These are phyloP conservation scores for Oleoguttula mirabilis DNA, from an alignment of 495 filamentous ascomycete genomes.

Conservation along the genomic window DNA sequence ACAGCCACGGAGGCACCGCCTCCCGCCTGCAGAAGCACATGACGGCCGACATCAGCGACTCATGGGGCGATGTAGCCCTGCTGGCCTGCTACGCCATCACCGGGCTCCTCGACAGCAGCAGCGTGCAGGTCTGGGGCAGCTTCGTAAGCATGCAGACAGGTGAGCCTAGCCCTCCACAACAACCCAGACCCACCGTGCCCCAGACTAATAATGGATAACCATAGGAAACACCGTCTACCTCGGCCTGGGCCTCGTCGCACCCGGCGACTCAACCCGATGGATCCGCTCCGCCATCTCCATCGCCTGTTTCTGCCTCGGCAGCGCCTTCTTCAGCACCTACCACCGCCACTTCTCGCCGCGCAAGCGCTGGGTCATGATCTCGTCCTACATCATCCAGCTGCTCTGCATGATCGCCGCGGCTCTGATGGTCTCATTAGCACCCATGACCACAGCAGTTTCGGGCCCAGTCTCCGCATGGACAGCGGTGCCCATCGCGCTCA, in stretches of 20 bases:
- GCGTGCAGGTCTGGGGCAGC: conserved; percentile 60
- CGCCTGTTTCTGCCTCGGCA: conserved; percentile 53
- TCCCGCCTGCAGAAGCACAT: conserved; percentile 28
- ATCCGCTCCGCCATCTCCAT: conserved; percentile 55
- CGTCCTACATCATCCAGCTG: conserved; percentile 47
- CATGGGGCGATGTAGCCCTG: conserved; percentile 48
- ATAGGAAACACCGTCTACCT: conserved; percentile 58
- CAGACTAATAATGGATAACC: neutral
- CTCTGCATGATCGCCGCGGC: conserved; percentile 45
- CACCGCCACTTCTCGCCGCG: conserved; percentile 45
- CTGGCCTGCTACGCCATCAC: conserved; percentile 61
- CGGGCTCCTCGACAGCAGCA: conserved; percentile 58
- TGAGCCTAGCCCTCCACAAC: conserved; percentile 6
- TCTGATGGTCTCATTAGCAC: conserved; percentile 41
- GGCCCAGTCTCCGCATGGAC: conserved; percentile 37
- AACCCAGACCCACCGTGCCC: too few species aligned
- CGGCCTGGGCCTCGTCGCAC: conserved; percentile 51
- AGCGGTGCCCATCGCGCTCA: conserved; percentile 47
- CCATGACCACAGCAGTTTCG: conserved; percentile 25
- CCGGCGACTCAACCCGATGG: conserved; percentile 44
- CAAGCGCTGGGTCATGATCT: conserved; percentile 49
- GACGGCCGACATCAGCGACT: conserved; percentile 33
- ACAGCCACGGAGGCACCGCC: neutral
- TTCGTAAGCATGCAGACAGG: conserved; percentile 75
- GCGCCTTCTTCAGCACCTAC: conserved; percentile 49